Evolutionary conservation across 2,329 filamentous ascomycete species (phyloP), one percentile per base, ranked within the genome.

Genomic region (Colletotrichum coccodes): DNA sequence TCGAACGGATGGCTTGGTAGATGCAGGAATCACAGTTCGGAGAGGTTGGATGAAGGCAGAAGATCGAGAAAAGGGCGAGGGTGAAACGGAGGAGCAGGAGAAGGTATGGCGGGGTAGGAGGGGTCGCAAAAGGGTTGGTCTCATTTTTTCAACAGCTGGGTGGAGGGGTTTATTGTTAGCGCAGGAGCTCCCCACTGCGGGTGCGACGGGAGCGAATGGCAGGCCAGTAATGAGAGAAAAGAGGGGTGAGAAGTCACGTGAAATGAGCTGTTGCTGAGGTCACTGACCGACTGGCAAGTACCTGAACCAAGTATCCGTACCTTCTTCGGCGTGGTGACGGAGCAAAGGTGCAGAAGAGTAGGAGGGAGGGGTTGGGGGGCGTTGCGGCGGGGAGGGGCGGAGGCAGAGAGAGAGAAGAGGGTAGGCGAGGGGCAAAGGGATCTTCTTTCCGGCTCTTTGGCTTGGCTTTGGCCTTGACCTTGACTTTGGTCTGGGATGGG

Each of bases 1-100:
- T 75, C 84, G 80, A 72, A 79, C 72, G 57, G 76, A 70, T 69
- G 66, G 64, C 64, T 72, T 72, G 66, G 67, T 71, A 67, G 68
- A 71, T 70, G 70, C 65, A 68, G 64, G 69, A 56, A 70, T 54
- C 56, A 58, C 57, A 63, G 70, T 54, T 42, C 58, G 60, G 59
- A 72, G 60, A 65, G 70, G 70, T 70, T 72, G 68, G 58, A 69
- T 59, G 60, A 71, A 64, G 70, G 70, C 68, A 62, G 70, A 72
- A 72, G 70, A 68, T 72, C 68, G 70, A 72, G 68, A 72, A 72
- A 72, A 71, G 70, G 70, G 70, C 69, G 70, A 72, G 70, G 69
- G 70, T 66, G 70, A 71, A 71, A 71, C 69, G 60, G 70, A 69
- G 62, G 66, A 72, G 68, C 70, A 72, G 64, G 69, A 58, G 70